These are phyloP conservation scores for Xerocomus potaroensis DNA, from an alignment of 768 basidiomycete genomes.

Conservation along the genomic window DNA sequence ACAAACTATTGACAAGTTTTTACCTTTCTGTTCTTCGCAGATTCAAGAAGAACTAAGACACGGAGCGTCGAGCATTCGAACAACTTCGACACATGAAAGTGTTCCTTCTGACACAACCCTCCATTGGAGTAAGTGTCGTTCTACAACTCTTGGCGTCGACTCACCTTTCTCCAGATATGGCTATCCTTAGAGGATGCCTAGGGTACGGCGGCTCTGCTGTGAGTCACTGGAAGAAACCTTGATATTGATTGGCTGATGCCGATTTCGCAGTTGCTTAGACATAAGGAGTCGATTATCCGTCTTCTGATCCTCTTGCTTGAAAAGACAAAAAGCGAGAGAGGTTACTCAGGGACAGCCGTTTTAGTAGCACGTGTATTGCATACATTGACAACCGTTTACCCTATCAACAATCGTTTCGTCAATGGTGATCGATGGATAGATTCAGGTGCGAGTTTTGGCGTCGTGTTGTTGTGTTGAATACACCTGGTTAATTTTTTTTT, in stretches of 20 bases:
- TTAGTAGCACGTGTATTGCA: conserved; percentile 72
- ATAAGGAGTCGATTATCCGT: conserved; percentile 60
- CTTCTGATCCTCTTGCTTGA: conserved; percentile 66
- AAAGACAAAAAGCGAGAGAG: conserved; percentile 83
- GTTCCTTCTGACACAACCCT: conserved; percentile 84
- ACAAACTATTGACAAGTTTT: conserved; percentile 74
- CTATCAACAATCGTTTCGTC: conserved; percentile 73
- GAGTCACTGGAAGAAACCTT: conserved; percentile 21
- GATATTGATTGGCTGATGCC: not conserved
- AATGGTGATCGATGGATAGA: conserved; percentile 79
- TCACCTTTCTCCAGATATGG: conserved; percentile 50
- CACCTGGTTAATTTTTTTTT: not conserved
- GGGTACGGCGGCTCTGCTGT: conserved; percentile 68
- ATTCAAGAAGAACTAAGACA: conserved; percentile 84
- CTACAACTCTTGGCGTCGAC: not conserved
- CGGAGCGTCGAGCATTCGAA: conserved; percentile 83
- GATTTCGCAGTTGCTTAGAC: conserved; percentile 55
- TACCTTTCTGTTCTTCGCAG: conserved; percentile 70
- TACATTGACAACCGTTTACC: conserved; percentile 72
- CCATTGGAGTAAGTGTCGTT: conserved; percentile 74
- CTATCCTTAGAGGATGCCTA: conserved; percentile 78
- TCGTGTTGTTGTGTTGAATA: conserved; percentile 6
- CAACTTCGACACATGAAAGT: conserved; percentile 68
- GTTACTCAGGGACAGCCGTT: conserved; percentile 76
- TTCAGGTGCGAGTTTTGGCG: conserved; percentile 46